Percentiles rank a stretch among this genome's conserved stretches.
Evolutionary conservation across 1,139 yeast species (phyloP).

Genomic region (Lodderomyces pseudojiufengensis): DNA sequence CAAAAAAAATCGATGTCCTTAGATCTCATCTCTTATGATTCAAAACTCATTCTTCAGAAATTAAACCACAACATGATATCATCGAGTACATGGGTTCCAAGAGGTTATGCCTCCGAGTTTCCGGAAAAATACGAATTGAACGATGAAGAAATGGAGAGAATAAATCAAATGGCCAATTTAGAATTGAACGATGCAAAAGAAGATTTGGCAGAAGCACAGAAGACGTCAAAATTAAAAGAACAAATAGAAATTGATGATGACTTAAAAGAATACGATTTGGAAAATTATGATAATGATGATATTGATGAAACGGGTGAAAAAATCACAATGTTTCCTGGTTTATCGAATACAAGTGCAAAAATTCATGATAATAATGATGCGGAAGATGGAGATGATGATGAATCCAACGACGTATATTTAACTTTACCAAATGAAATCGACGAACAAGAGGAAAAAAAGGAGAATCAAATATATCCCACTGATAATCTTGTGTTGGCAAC

Average conservation of each 20-base stretch:
- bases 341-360: slow-evolving; percentile 49
- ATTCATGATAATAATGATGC: slow-evolving; percentile 49
- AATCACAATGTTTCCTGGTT: slow-evolving; percentile 69
- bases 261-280: slow-evolving; percentile 82
- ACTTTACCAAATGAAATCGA: slow-evolving; percentile 70
- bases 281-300: slow-evolving; percentile 72
- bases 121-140: slow-evolving; percentile 86
- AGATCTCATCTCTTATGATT: slow-evolving; percentile 1
- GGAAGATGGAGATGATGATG: slow-evolving; percentile 47
- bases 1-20: no score
- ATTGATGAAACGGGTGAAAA: slow-evolving; percentile 39
- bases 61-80: slow-evolving; percentile 56
- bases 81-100: slow-evolving; percentile 92
- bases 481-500: slow-evolving; percentile 89
- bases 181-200: slow-evolving; percentile 73
- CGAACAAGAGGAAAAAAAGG: slow-evolving; percentile 67
- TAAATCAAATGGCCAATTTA: slow-evolving; percentile 77
- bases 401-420: slow-evolving; percentile 72
- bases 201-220: slow-evolving; percentile 31
- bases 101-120: slow-evolving; percentile 91
- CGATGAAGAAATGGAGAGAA: slow-evolving; percentile 91
- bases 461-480: slow-evolving; percentile 81
- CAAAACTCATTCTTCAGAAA: background rate
- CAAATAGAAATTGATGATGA: slow-evolving; percentile 74
- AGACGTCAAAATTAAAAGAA: slow-evolving; percentile 32